Evolutionary conservation across 768 basidiomycete genomes (phyloP), one percentile per base, ranked within the genome.

Genomic region (Suillus cothurnatus): DNA sequence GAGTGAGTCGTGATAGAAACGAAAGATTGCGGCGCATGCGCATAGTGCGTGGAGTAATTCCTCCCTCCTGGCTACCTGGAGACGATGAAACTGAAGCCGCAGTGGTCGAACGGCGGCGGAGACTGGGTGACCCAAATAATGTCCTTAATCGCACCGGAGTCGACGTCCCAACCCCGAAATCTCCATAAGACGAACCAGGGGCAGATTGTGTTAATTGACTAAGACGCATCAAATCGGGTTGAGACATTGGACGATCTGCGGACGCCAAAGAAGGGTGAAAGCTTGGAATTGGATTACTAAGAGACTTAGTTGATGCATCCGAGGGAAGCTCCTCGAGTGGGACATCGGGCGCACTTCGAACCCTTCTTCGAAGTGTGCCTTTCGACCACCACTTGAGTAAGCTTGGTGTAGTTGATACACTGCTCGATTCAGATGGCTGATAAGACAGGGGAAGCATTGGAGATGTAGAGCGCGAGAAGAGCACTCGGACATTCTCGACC

Each of bases 401-500:
- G 68, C 76, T 72, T 34, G 77, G 71, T 17, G 75, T 72, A 65
- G 67, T 71, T 31, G 74, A 73, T 60, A 67, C 76, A 58, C 68
- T 73, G 63, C 72, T 70, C 49, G 70, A 69, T 17, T 69, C 64
- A 39, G 76, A 78, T 28, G 71, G 59, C 32, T 70, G 71, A 11
- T 71, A 72, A 56, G 69, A 71, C 67, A 79, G 65, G 6, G 75
- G 68, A 39, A 75, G 67, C 53, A 76, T 70, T 6, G 85, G 79
- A 19, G 85, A 81, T 17, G 71, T 64, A 6, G 85, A 75, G 1
- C 82, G 84, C 60, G 85, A 78, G 69, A 91, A 89, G 61, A 91
- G 79, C 23, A 81, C 85, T 69, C 81, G 84, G 63, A 91, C 85
- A 68, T 86, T 88, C 67, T 83, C 86, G 56, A 87, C 84, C 75